Base-by-base conservation (phyloP, 164 flowering plant species). In the Taxillus chinensis region DNA sequence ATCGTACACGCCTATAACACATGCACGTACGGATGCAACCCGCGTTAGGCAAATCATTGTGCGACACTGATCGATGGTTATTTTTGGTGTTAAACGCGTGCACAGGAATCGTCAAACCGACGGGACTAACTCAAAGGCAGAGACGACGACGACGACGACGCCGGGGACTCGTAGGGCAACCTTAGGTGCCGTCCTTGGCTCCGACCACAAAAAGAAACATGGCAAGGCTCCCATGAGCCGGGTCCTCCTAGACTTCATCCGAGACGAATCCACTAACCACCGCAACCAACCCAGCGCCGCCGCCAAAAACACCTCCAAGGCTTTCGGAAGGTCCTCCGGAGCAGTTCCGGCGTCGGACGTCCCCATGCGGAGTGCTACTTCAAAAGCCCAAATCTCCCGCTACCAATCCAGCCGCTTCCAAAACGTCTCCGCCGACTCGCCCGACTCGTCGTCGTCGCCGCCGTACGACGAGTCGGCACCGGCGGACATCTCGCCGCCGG, bases 211-310 rank as follows among this genome's bases (percentile, higher is more conserved):
- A 27, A 67, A 69, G 60, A 66, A 39, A 7, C 11, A 64, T 57
- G 5, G 41, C 12, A 8, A 38, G 59, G 54, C 59, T 43, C 71
- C 59, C 54, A 17, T 69, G 17, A 77, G 60, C 64, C 64, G 79
- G 41, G 82, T 90, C 0, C 80, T 90, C 16, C 64, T 81, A 5
- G 97, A 90, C 62, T 65, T 85, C 7, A 82, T 86, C 64, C 74
- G 77, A 6, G 82, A 81, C 16, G 86, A 82, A 42, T 76, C 75
- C 13, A 72, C 82, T 5, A 46, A 46, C 40, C 62, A 62, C 41
- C 39, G 73, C 2, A 61, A 68, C 6, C 67, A 64, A 50, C 67
- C 64, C 41, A 66, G 45, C 15, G 55, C 63, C 2, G 12, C 52
- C 39, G 68, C 53, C 2, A 61, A 48, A 52, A 65, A 64, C 41